Base-by-base conservation (phyloP, 352 stramenopile species). In the Phytophthora ramorum region DNA sequence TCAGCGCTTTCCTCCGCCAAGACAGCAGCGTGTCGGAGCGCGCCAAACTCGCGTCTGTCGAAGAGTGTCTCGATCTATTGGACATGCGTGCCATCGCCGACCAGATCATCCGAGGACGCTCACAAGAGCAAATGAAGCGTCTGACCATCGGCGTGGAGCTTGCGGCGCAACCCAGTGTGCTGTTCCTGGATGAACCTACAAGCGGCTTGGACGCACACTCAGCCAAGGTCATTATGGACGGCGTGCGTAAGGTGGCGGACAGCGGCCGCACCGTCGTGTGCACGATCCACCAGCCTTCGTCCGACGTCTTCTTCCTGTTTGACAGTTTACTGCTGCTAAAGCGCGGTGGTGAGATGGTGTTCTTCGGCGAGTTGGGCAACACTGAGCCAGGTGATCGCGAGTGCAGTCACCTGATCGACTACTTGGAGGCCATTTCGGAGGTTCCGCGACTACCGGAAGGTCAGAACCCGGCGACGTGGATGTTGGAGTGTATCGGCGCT, bases 111-210 rank as follows among this genome's bases (percentile, higher is more conserved):
- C 66, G 74, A 17, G 70, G 67, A 24, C 37, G 53, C 7, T 82
- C 74, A 2, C 58, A 73, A 41, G 79, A 87, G 60, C 79, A 85
- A 54, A 79, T 79, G 73, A 87, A 87, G 69, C 73, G 79, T n/a
- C 17, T 83, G 34, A 87, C 76, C 41, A 92, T 98, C 35, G 95
- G 89, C 50, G 87, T 98, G 5, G 95, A 98, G 46, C 68, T 98
- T 13, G 89, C 95, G 1, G 86, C 85, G 2, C 86, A 90, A 38
- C 84, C 92, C 35, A 83, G 76, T 19, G 66, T 97, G 22, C 44
- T 98, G 16, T 97, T 98, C 67, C 50, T 89, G 40, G 90, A 97
- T 34, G 80, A 89, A 28, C 81, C 81, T 9, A 88, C 79, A 1
- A 81, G 65, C 12, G 70, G 77, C 0, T 35, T 90, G 64, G 95